These are phyloP conservation scores for Salix caprea DNA, from an alignment of 345 rosid species.

Conservation along the genomic window DNA sequence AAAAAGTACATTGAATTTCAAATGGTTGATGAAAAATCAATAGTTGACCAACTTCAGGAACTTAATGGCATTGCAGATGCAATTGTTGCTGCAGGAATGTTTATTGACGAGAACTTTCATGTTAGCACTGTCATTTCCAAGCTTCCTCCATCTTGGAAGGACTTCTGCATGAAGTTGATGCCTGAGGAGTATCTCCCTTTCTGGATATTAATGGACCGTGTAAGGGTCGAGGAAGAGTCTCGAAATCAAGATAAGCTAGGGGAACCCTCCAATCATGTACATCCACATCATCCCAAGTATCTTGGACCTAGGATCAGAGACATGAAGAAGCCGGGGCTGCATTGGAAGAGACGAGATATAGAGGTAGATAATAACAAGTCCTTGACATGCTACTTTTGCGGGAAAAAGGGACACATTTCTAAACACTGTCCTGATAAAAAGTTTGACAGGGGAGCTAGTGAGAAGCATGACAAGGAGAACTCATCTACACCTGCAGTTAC, in stretches of 20 bases:
- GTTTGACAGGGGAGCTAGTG: conserved; percentile 22
- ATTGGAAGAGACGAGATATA: conserved; percentile 37
- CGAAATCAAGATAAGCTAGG: conserved; percentile 25
- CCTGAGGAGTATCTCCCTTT: conserved; percentile 51
- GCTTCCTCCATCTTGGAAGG: conserved; percentile 82
- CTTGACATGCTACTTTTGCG: conserved; percentile 45
- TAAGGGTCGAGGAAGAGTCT: conserved; percentile 53
- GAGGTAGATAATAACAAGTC: conserved; percentile 26
- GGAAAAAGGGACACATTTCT: conserved; percentile 63
- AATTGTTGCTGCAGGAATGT: conserved; percentile 54
- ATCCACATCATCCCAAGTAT: conserved; percentile 21
- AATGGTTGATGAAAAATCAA: conserved; percentile 52
- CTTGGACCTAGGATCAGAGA: conserved; percentile 35
- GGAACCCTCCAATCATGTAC: conserved; percentile 23
- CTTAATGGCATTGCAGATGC: conserved; percentile 69
- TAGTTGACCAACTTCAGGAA: conserved; percentile 56
- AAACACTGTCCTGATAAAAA: conserved; percentile 43
- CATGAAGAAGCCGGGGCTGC: conserved; percentile 32
- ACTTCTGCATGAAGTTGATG: conserved; percentile 53
- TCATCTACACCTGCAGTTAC: conserved; percentile 14
- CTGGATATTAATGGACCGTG: conserved; percentile 48
- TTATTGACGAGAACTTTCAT: conserved; percentile 69
- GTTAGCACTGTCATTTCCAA: conserved; percentile 63
- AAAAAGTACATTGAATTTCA: conserved; percentile 72
- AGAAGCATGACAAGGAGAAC: conserved; percentile 17